These are phyloP conservation scores for Phyllosticta citribraziliensis DNA, from an alignment of 2,329 filamentous ascomycete species.

Conservation along the genomic window DNA sequence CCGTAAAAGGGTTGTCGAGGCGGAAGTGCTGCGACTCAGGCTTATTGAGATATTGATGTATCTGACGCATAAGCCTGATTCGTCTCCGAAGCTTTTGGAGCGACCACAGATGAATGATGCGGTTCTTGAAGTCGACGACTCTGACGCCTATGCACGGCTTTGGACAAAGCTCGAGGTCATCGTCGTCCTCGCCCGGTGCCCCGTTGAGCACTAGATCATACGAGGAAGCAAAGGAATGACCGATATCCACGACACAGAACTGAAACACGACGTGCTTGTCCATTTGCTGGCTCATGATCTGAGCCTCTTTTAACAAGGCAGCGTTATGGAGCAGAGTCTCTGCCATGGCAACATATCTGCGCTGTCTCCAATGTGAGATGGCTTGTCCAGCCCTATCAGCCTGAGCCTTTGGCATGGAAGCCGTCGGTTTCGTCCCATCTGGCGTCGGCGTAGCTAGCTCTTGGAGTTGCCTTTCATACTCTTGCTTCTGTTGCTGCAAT, in stretches of 20 bases:
- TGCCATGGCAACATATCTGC: constrained; percentile 87
- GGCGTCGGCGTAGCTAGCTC: constrained; percentile 34
- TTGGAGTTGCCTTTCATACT: constrained; percentile 76
- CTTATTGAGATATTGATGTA: constrained; percentile 92
- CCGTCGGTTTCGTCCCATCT: constrained; percentile 35
- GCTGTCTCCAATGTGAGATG: constrained; percentile 66
- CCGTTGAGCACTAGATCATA: constrained; percentile 96
- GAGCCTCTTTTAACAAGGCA: constrained; percentile 81
- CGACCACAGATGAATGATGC: constrained; percentile 86
- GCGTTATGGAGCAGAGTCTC: constrained; percentile 85
- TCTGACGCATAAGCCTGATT: constrained; percentile 85
- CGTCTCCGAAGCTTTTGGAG: constrained; percentile 82
- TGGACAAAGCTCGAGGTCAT: constrained; percentile 65
- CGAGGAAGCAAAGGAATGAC: constrained; percentile 81
- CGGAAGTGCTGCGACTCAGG: constrained; percentile 89
- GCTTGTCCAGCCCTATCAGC: constrained; percentile 58
- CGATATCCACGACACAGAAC: constrained; percentile 81
- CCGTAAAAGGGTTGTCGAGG: constrained; percentile 85
- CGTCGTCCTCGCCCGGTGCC: constrained; percentile 75
- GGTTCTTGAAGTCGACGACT: constrained; percentile 81
- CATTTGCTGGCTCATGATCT: constrained; percentile 95
- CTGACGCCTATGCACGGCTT: constrained; percentile 89
- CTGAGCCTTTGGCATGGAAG: constrained; percentile 51
- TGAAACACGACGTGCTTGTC: constrained; percentile 90
- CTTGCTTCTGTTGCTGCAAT: constrained; percentile 70